These are phyloP conservation scores for Aegilops speltoides DNA, from an alignment of 176 grass and related monocot species.

Conservation along the genomic window DNA sequence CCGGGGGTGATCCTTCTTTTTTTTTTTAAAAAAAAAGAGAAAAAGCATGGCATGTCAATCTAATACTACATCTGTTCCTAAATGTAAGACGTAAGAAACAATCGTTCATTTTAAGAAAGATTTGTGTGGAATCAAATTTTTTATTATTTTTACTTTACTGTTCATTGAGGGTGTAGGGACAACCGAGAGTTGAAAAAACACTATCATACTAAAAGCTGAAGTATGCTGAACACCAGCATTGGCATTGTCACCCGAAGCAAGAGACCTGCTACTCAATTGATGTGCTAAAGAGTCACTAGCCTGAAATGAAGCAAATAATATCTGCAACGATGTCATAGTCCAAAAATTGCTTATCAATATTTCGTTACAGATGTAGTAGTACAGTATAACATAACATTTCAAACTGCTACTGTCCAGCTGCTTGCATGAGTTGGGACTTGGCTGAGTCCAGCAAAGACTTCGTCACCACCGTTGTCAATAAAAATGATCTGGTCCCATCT, in stretches of 20 bases:
- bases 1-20: too few species aligned
- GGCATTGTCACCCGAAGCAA: background rate
- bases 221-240: background rate
- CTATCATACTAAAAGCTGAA: background rate
- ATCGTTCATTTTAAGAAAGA: background rate
- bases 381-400: conserved; percentile 12
- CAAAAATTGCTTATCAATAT: conserved; percentile 4
- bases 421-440: conserved; percentile 77
- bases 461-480: conserved; percentile 56
- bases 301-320: background rate
- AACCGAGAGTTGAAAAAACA: too few species aligned
- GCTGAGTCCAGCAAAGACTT: conserved; percentile 56
- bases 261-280: background rate
- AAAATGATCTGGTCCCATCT: conserved; percentile 51
- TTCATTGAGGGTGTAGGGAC: too few species aligned
- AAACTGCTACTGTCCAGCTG: conserved; percentile 41
- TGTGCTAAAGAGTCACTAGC: background rate
- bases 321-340: too few species aligned
- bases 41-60: background rate
- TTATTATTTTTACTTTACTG: too few species aligned
- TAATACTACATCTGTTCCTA: too few species aligned
- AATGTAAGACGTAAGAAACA: background rate
- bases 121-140: background rate
- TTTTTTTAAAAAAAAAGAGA: too few species aligned
- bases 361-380: background rate